Conservation (phyloP, 148 eudicot genomes). For the Amaranthus palmeri region DNA sequence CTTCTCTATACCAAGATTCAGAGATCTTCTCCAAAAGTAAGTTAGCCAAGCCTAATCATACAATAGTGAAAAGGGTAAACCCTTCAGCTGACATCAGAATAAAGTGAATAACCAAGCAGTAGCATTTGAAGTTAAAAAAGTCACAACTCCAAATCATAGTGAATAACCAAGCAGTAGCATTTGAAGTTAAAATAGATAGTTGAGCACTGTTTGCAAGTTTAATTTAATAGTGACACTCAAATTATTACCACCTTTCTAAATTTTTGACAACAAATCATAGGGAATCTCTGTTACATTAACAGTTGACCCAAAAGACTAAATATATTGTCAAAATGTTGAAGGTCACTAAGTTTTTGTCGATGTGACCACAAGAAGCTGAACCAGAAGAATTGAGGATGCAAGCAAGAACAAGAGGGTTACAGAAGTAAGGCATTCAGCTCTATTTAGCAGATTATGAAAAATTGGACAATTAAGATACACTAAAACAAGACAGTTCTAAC, state of each 20-base stretch:
- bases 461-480: neutral
- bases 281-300: too few relatives aligned
- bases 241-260: too few relatives aligned
- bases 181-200: neutral
- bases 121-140: neutral
- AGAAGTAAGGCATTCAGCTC: neutral
- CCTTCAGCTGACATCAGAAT: conserved; percentile 9
- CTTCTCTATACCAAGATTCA: conserved; percentile 64
- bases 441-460: neutral
- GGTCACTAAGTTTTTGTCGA: neutral
- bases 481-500: neutral
- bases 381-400: neutral
- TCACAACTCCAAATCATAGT: neutral
- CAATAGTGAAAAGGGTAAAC: conserved; percentile 9
- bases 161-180: neutral
- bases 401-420: neutral
- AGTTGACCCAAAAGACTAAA: neutral
- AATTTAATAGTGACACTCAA: neutral
- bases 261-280: too few relatives aligned
- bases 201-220: neutral
- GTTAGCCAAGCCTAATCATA: conserved; percentile 82
- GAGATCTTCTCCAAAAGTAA: conserved; percentile 86
- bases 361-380: neutral
- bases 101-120: neutral
- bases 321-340: neutral